Conservation (phyloP, 768 basidiomycete genomes). For the Lactarius psammicola region DNA sequence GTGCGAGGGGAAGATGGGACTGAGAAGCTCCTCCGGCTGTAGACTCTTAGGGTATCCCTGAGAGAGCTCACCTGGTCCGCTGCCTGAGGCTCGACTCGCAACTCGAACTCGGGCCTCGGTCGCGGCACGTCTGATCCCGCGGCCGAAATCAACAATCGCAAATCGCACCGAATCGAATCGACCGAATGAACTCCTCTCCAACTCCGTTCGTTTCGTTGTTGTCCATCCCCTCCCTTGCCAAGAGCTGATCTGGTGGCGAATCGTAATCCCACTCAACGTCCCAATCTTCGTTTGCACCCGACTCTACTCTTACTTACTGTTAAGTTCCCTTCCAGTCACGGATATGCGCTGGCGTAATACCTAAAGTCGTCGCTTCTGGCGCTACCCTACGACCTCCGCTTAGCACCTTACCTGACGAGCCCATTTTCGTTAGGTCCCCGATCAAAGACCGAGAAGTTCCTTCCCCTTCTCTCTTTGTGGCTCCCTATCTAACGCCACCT, state of each 20-base stretch:
- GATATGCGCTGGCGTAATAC: background rate
- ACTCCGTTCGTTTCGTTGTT: too few relatives aligned
- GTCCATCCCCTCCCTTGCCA: too few relatives aligned
- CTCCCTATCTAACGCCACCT: background rate
- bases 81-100: slow-evolving; percentile 13
- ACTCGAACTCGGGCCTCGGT: slow-evolving; percentile 4
- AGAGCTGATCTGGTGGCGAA: too few relatives aligned
- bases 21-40: background rate
- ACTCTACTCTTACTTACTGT: too few relatives aligned
- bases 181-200: background rate
- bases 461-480: too few relatives aligned
- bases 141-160: slow-evolving; percentile 27
- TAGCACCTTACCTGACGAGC: background rate
- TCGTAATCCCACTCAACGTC: background rate
- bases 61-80: background rate
- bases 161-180: slow-evolving; percentile 14
- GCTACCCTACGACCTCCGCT: background rate
- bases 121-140: slow-evolving; percentile 25
- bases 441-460: background rate
- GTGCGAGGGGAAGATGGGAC: slow-evolving; percentile 19
- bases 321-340: too few relatives aligned
- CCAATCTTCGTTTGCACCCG: too few relatives aligned
- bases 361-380: background rate
- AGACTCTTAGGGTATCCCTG: slow-evolving; percentile 25
- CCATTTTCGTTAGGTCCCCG: background rate